phyloP scores from a whole-genome alignment of 805 yeast species.

The Yarrowia keelungensis region DNA sequence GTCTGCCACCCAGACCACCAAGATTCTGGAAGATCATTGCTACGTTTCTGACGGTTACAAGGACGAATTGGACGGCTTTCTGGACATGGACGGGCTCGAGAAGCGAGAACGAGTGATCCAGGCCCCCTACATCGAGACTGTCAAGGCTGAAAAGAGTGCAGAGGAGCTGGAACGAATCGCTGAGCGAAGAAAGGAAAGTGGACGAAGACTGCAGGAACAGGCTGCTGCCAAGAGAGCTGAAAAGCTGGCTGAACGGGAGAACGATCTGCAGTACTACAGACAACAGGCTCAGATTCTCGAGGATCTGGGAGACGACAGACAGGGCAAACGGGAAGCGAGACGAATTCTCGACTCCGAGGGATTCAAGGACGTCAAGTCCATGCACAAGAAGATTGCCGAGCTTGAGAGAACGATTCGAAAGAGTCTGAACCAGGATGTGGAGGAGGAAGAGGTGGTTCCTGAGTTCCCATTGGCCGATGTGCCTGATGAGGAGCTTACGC shows the following conservation, averaged over 20 bases:
- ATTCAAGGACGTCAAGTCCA: constrained; percentile 75
- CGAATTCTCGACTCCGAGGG: constrained; percentile 72
- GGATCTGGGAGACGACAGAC: constrained; percentile 55
- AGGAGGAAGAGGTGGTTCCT: constrained; percentile 61
- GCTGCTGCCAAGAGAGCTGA: constrained; percentile 85
- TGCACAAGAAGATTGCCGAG: constrained; percentile 67
- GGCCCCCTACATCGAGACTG: constrained; percentile 71
- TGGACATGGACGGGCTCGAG: constrained; percentile 70
- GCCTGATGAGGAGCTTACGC: constrained; percentile 82
- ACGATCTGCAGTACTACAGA: constrained; percentile 76
- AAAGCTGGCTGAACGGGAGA: constrained; percentile 77
- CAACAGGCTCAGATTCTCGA: constrained; percentile 53
- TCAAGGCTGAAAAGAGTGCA: constrained; percentile 74
- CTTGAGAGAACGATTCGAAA: constrained; percentile 73
- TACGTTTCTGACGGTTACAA: constrained; percentile 75
- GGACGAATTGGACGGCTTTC: constrained; percentile 62
- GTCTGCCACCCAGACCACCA: constrained; percentile 65
- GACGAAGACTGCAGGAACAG: constrained; percentile 88
- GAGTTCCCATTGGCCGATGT: constrained; percentile 76
- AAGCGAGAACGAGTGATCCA: constrained; percentile 78
- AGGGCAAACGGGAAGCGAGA: constrained; percentile 60
- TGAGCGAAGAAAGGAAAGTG: constrained; percentile 82
- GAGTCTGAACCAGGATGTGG: constrained; percentile 69
- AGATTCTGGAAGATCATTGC: constrained; percentile 76
- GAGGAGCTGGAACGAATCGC: constrained; percentile 81